Evolutionary conservation across 108 stramenopile genomes (phyloP), one percentile per base, ranked within the genome.

Genomic region (Cyclostephanos tholiformis): DNA sequence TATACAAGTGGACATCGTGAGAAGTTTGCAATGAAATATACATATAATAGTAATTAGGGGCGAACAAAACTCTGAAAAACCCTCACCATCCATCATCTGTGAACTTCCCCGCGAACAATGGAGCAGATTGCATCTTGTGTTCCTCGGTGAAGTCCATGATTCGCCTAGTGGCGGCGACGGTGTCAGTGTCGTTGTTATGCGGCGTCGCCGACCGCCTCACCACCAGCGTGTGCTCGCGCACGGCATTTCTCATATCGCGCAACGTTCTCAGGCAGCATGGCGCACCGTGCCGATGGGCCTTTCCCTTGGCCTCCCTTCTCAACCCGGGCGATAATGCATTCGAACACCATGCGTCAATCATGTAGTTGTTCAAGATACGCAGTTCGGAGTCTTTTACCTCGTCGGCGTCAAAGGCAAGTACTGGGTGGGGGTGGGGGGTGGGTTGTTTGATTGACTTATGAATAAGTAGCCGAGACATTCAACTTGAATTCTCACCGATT

Each of bases 321-420:
- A 77, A 39, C 32, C 35, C 62, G 9, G 51, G 30, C 25, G 76
- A 69, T 8, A 70, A 60, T 51, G 41, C 53, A 50, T 77, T 70
- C 4, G 76, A 69, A 55, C 76, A 77, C 76, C 76, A 77, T 32
- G 68, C n/a, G 51, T 69, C 76, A 26, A 77, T 77, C 69, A 77
- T 71, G 30, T 77, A 48, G 16, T 60, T 58, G 4, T 51, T 32
- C n/a, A 77, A 39, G 44, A 77, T 77, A 14, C 67, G 56, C 41
- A 49, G n/a, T 29, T 77, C 76, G 20, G 76, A 69, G 43, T 43
- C 50, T 38, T 46, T 39, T 10, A 71, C 69, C 19, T 77, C 69
- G 8, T 65, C 62, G 9, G 62, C 46, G 14, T 77, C 61, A 26
- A 77, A 51, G 29, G 39, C 53, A 23, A 77, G 63, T 0, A 63